phyloP scores from a whole-genome alignment of 2,329 filamentous ascomycete species.

The Cylindrodendrum hubeiense region DNA sequence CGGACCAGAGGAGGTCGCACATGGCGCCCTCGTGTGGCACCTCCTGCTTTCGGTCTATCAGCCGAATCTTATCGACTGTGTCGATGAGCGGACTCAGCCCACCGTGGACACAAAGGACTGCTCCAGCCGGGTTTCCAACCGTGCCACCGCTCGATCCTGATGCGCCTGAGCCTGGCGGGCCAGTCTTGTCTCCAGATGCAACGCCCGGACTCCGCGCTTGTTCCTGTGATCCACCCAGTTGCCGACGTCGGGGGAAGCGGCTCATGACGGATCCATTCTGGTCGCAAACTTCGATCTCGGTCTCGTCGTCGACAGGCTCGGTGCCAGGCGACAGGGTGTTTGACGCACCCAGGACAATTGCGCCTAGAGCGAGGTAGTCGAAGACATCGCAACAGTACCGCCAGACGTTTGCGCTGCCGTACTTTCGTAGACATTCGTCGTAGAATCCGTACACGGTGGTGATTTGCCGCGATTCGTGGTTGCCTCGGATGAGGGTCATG shows the following conservation, averaged over 20 bases:
- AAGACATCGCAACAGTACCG: conserved; percentile 98
- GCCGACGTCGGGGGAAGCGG: conserved; percentile 70
- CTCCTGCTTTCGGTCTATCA: conserved; percentile 97
- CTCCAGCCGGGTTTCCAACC: conserved; percentile 79
- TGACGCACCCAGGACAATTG: conserved; percentile 90
- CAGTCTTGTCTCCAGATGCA: conserved; percentile 58
- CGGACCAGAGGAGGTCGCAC: conserved; percentile 98
- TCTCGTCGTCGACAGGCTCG: conserved; percentile 73
- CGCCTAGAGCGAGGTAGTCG: conserved; percentile 93
- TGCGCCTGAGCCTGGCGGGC: conserved; percentile 84
- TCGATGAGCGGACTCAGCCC: conserved; percentile 93
- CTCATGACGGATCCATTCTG: conserved; percentile 84
- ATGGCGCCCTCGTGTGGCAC: conserved; percentile 98
- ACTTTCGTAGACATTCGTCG: conserved; percentile 95
- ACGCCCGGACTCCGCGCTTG: conserved; percentile 45
- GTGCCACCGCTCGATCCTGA: conserved; percentile 75
- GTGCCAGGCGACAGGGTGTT: conserved; percentile 67
- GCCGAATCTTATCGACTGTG: conserved; percentile 92
- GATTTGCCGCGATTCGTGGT: conserved; percentile 96
- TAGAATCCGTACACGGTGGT: conserved; percentile 99
- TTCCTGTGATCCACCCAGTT: conserved; percentile 41
- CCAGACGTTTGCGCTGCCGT: conserved; percentile 97
- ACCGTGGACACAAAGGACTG: conserved; percentile 95
- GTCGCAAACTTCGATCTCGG: conserved; percentile 95
- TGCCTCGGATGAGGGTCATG: conserved; percentile 95